These are phyloP conservation scores for Citrus sinensis DNA, from an alignment of 345 rosid species.

Conservation along the genomic window DNA sequence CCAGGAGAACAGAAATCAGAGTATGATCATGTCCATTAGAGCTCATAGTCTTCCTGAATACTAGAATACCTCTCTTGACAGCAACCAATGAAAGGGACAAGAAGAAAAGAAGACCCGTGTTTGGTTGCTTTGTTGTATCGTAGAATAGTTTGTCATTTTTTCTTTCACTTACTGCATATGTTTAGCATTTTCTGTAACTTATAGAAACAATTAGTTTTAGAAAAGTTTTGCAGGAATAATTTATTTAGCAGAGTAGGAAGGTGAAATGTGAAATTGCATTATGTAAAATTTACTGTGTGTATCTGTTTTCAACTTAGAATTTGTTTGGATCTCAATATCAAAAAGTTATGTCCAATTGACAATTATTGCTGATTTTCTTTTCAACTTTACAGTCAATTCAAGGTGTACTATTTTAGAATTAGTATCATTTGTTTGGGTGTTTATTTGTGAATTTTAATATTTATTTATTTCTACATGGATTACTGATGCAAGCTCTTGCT, in stretches of 20 bases:
- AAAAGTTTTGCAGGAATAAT: conserved; percentile 41
- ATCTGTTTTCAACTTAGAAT: conserved; percentile 21
- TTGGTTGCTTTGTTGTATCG: conserved; percentile 28
- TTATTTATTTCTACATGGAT: not conserved
- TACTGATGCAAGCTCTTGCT: not conserved
- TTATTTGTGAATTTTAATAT: not conserved
- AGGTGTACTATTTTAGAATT: not conserved
- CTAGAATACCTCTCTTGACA: conserved; percentile 13
- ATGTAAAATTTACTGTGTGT: conserved; percentile 29
- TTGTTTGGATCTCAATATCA: conserved; percentile 17
- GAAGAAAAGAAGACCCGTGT: conserved; percentile 15
- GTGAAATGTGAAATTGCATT: conserved; percentile 13
- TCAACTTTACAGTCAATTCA: not conserved
- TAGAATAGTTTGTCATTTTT: conserved; percentile 23
- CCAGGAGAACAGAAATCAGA: conserved; percentile 2
- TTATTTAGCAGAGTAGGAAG: conserved; percentile 28
- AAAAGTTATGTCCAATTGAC: conserved; percentile 6
- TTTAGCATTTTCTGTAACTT: conserved; percentile 31
- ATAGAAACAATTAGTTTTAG: conserved; percentile 20
- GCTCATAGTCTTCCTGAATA: conserved; percentile 11
- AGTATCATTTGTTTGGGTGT: not conserved
- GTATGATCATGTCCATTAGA: conserved; percentile 7
- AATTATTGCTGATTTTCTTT: conserved; percentile 18
- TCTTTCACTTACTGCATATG: conserved; percentile 6
- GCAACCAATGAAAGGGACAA: conserved; percentile 24